These are phyloP conservation scores for Geotrichum klebahnii DNA, from an alignment of 1,139 yeast species.

Conservation along the genomic window DNA sequence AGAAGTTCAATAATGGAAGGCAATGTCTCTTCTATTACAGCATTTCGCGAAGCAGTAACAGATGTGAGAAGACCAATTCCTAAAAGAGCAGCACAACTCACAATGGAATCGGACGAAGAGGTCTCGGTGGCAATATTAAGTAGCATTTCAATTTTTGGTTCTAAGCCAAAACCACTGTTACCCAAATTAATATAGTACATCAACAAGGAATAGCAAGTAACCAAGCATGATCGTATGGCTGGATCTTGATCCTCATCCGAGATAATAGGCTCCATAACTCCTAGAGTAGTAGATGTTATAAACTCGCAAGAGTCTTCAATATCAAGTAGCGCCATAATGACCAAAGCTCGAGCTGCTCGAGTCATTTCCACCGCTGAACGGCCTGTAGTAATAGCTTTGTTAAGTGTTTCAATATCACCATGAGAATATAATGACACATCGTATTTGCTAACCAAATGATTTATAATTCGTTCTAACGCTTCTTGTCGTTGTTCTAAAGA, in stretches of 20 bases:
- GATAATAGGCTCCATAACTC: conserved; percentile 25
- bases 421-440: conserved; percentile 33
- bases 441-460: conserved; percentile 34
- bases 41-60: conserved; percentile 26
- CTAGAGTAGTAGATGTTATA: conserved; percentile 24
- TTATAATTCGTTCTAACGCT: conserved; percentile 33
- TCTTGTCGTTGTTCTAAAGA: conserved; percentile 37
- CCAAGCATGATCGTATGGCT: conserved; percentile 29
- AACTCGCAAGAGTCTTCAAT: conserved; percentile 31
- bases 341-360: conserved; percentile 12
- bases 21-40: conserved; percentile 34
- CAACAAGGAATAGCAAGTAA: conserved; percentile 33
- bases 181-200: conserved; percentile 36
- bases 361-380: conserved; percentile 27
- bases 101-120: conserved; percentile 24
- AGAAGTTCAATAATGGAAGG: conserved; percentile 34
- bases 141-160: conserved; percentile 30
- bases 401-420: conserved; percentile 29
- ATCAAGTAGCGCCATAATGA: conserved; percentile 32
- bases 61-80: conserved; percentile 36
- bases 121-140: conserved; percentile 34
- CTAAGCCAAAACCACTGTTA: conserved; percentile 39
- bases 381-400: conserved; percentile 30
- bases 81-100: conserved; percentile 35
- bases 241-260: conserved; percentile 22